These are phyloP conservation scores for Botrytis fabae DNA, from an alignment of 2,329 filamentous ascomycete genomes.

Conservation along the genomic window DNA sequence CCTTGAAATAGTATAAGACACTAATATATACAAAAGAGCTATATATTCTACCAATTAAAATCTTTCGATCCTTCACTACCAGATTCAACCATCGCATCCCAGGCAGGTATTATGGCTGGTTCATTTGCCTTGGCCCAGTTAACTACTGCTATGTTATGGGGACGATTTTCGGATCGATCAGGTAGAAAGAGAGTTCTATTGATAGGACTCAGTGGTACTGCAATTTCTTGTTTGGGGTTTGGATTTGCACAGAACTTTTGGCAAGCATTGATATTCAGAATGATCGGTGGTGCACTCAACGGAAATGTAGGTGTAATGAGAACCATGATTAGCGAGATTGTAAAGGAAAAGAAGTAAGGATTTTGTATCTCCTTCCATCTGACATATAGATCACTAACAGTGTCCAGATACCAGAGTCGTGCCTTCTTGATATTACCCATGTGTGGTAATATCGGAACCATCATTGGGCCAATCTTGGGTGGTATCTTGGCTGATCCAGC, in stretches of 20 bases:
- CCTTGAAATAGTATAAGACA: neutral
- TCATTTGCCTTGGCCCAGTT: conserved; percentile 69
- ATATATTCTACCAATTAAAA: conserved; percentile 72
- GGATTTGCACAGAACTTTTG: conserved; percentile 64
- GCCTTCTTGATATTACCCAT: conserved; percentile 53
- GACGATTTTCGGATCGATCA: conserved; percentile 59
- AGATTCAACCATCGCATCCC: conserved; percentile 56
- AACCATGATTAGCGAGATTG: conserved; percentile 72
- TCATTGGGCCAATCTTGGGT: conserved; percentile 47
- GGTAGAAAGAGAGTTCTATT: conserved; percentile 61
- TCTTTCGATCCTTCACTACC: conserved; percentile 52
- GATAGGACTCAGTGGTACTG: conserved; percentile 63
- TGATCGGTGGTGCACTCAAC: conserved; percentile 65
- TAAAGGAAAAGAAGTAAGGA: conserved; percentile 63
- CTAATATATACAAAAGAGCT: conserved; percentile 56
- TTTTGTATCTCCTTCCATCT: neutral
- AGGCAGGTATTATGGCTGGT: conserved; percentile 68
- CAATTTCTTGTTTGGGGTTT: conserved; percentile 65
- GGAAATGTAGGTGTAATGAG: conserved; percentile 75
- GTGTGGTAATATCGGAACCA: conserved; percentile 63
- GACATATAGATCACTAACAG: neutral
- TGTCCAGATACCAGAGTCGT: conserved; percentile 43
- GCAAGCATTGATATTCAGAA: conserved; percentile 59
- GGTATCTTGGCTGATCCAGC: conserved; percentile 49
- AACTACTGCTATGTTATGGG: conserved; percentile 69